Evolutionary conservation across 495 filamentous ascomycete species (phyloP), one percentile per base, ranked within the genome.

Genomic region (Tuber umbilicatum): DNA sequence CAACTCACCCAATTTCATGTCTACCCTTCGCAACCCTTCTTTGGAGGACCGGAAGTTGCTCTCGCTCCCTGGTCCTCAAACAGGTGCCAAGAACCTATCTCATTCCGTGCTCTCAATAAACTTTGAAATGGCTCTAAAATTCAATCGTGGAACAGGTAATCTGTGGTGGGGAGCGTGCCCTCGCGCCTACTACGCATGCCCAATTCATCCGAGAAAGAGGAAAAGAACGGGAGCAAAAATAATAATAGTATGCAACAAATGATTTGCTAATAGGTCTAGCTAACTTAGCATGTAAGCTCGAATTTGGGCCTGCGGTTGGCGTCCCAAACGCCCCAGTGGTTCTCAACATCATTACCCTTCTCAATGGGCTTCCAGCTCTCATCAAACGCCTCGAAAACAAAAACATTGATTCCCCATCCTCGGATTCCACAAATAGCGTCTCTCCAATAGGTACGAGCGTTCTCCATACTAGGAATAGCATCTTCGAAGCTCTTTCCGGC

Each of bases 381-480:
- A 74, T 81, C 79, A 81, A 92, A 93, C 68, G 92, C 92, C 87
- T 94, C 92, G 79, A 94, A 94, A 83, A 89, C 91, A 86, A 94
- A 94, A 74, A 91, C 89, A 81, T 93, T 91, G 68, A 91, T 85
- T 75, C 90, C 90, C 90, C 90, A 92, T 76, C 85, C 87, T 42
- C 92, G 84, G 83, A 92, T 88, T 71, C 87, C 87, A 82, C 92
- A 94, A 76, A 94, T 87, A 80, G 87, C 89, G 38, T 88, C 83
- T 82, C 88, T 86, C 85, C 86, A 94, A 86, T 89, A 94, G 39
- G 80, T 83, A 72, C 85, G 80, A 16, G 91, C 91, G 80, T 89
- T 88, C 37, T 85, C 73, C 39, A 88, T 87, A 70, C 89, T 86
- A 23, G 91, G 91, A 70, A 86, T 84, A 41, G 92, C 91, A 55